Evolutionary conservation across 1,139 yeast species (phyloP), one percentile per base, ranked within the genome.

Genomic region (Hemisphaericaspora lyxosophila): DNA sequence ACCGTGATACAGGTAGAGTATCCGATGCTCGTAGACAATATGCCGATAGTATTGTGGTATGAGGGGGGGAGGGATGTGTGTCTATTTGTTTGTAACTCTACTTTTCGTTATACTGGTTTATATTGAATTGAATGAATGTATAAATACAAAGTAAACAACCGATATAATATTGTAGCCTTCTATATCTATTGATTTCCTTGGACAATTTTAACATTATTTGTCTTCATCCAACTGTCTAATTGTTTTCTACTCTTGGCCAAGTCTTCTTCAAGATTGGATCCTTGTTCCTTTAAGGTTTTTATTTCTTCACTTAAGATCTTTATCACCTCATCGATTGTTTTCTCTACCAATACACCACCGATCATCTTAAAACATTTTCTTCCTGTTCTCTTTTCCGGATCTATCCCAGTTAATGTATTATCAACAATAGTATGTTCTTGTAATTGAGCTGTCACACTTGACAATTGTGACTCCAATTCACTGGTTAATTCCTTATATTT

Each of bases 291-390:
- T 42, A 74, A 64, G 54, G 57, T 59, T 74, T 43, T 65, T 58
- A 48, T 70, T 60, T 89, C 95, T 17, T 75, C 70, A 42, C 75
- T 71, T 40, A 94, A 67, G 9, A 85, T 73, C 33, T 85, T 85
- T 13, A 75, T 64, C 6, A 90, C 95, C 34, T 87, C 89, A 25
- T 75, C 82, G 3, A 89, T 92, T 5, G 80, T 74, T 49, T 86
- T 84, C 55, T 90, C 95, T 18, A 90, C 86, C 34, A 94, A 70
- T 1, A 92, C 96, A 4, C 96, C 95, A 12, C 97, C 97, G 29
- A 92, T 77, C 96, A 92, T 88, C 56, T 95, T 80, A 65, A 82
- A 90, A 54, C 97, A 89, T 54, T 82, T 83, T 43, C 98, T 76
- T 31, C 73, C 78, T 3, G 50, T 35, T 76, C 80, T 31, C 60